Evolutionary conservation across 805 yeast species (phyloP).

Genomic region (Pichia paraexigua): DNA sequence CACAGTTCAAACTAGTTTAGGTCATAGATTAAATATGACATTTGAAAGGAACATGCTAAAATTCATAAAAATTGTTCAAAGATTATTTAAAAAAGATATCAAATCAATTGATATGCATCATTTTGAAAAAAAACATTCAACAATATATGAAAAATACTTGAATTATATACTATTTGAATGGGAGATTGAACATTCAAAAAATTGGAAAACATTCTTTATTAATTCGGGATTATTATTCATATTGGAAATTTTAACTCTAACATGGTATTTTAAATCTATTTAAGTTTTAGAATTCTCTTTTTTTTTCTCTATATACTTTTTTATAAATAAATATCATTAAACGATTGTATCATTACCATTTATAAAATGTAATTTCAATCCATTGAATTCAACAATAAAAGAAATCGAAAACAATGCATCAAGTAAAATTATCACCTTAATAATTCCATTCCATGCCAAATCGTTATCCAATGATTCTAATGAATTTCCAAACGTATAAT

Average conservation of each 20-base stretch:
- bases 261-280: constrained; percentile 15
- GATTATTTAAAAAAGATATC: not conserved
- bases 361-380: constrained; percentile 2
- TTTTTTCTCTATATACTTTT: not conserved
- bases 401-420: constrained; percentile 7
- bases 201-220: constrained; percentile 9
- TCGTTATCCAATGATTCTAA: not conserved
- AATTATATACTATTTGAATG: constrained; percentile 15
- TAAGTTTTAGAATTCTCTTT: constrained; percentile 1
- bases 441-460: not conserved
- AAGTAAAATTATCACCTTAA: constrained; percentile 4
- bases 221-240: constrained; percentile 8
- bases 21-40: constrained; percentile 4
- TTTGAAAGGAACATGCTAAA: not conserved
- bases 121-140: constrained; percentile 7
- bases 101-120: constrained; percentile 3
- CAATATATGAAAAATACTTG: not conserved
- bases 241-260: constrained; percentile 9
- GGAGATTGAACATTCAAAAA: constrained; percentile 13
- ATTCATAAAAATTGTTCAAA: not conserved
- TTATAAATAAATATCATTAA: not conserved
- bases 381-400: constrained; percentile 7
- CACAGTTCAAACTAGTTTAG: constrained; percentile 10
- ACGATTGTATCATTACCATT: constrained; percentile 4
- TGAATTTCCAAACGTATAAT: not conserved